Percentiles rank a stretch among this genome's conserved stretches.
phyloP scores from a whole-genome alignment of 2,329 filamentous ascomycete genomes.

The Ascochyta fabae region DNA sequence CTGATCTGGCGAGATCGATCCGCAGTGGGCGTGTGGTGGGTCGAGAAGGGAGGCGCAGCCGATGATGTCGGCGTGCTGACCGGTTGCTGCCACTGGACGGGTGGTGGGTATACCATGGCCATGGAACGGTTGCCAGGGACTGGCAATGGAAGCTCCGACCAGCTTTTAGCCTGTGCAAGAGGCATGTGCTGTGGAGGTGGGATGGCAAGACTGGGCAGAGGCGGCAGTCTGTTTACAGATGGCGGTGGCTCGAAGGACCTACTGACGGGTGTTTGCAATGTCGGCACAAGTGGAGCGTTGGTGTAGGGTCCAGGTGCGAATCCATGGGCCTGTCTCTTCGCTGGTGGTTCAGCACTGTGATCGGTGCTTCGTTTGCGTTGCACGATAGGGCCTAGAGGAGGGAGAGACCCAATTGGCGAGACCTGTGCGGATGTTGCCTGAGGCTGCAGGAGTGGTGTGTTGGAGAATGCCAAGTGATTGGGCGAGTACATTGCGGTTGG shows the following conservation, averaged over 20 bases:
- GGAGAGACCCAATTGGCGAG: constrained; percentile 53
- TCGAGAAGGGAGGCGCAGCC: constrained; percentile 35
- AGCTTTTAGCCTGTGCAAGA: constrained; percentile 48
- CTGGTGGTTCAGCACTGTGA: constrained; percentile 60
- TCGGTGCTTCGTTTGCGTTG: constrained; percentile 66
- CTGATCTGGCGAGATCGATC: constrained; percentile 59
- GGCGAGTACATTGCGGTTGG: constrained; percentile 52
- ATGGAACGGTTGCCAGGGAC: constrained; percentile 71
- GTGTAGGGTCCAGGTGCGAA: constrained; percentile 46
- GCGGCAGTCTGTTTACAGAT: constrained; percentile 62
- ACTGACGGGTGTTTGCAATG: constrained; percentile 43
- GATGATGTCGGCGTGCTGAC: constrained; percentile 47
- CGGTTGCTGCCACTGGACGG: constrained; percentile 59
- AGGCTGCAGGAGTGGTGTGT: constrained; percentile 49
- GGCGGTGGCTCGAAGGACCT: constrained; percentile 46
- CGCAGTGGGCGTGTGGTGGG: constrained; percentile 36
- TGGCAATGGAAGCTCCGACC: constrained; percentile 53
- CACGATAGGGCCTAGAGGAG: constrained; percentile 49
- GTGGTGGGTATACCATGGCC: constrained; percentile 74
- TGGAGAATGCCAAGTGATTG: constrained; percentile 51
- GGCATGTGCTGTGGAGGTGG: constrained; percentile 56
- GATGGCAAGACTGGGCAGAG: constrained; percentile 74
- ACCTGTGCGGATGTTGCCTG: constrained; percentile 52
- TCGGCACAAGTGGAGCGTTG: constrained; percentile 45
- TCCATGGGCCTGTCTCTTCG: constrained; percentile 58